Evolutionary conservation across 2,329 filamentous ascomycete species (phyloP).

Genomic region (Calonectria honghensis): DNA sequence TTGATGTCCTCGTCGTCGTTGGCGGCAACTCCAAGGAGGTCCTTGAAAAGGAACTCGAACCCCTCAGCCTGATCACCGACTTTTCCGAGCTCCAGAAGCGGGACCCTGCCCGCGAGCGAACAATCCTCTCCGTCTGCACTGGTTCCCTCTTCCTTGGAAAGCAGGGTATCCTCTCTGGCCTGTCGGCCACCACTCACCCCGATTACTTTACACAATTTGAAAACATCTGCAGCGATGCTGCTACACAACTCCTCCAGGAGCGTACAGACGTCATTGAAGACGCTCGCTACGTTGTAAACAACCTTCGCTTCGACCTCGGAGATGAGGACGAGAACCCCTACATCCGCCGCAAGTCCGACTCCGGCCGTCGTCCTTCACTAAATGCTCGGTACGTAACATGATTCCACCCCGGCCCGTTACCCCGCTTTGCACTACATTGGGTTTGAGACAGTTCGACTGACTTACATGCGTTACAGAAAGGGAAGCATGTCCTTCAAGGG

Average conservation of each 20-base stretch:
- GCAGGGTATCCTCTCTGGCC: conserved; percentile 84
- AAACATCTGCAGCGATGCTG: conserved; percentile 85
- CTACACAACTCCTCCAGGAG: conserved; percentile 81
- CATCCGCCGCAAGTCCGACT: conserved; percentile 83
- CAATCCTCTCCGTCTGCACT: conserved; percentile 86
- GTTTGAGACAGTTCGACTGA: conserved; percentile 51
- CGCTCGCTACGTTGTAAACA: conserved; percentile 90
- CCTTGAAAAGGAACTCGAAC: conserved; percentile 81
- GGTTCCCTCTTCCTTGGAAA: conserved; percentile 86
- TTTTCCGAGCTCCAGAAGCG: conserved; percentile 88
- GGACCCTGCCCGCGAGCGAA: conserved; percentile 86
- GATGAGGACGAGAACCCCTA: conserved; percentile 90
- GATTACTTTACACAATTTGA: conserved; percentile 88
- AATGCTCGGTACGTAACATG: conserved; percentile 73
- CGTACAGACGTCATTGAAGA: conserved; percentile 90
- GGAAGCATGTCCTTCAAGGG: conserved; percentile 89
- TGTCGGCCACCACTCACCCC: conserved; percentile 88
- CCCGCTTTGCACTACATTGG: conserved; percentile 52
- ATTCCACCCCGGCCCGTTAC: conserved; percentile 42
- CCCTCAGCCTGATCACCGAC: conserved; percentile 82
- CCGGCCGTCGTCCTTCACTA: conserved; percentile 73
- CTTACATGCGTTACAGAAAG: conserved; percentile 72
- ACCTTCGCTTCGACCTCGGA: conserved; percentile 89
- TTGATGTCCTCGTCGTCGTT: conserved; percentile 86
- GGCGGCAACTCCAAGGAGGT: conserved; percentile 81